Base-by-base conservation (phyloP, 2,329 filamentous ascomycete species). In the Penicillium hesseltinei region DNA sequence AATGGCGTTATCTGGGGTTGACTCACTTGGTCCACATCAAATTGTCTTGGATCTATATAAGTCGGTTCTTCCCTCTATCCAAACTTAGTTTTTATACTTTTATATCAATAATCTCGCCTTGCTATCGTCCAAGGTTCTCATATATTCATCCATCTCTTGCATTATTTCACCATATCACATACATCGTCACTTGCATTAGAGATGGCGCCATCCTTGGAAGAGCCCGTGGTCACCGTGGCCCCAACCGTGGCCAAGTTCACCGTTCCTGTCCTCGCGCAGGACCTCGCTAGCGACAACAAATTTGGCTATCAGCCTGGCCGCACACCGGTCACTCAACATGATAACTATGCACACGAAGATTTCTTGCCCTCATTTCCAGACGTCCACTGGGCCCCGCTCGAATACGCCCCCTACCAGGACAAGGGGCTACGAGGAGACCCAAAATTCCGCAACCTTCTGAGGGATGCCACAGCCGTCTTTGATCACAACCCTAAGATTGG, bases 401-500 rank as follows among this genome's bases (percentile, higher is more conserved):
- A 72, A 31, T 75, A 82, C 39, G 70, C 80, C 0, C 74, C 77
- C 0, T 83, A 84, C 58, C 66, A 76, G 50, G 83, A 85, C 63
- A 83, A 81, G 63, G 83, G 82, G 5, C 70, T 81, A 40, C 73
- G 79, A 25, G 83, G 82, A n/a, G 78, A 83, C 57, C 76, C 80
- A 5, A 73, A 79, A 21, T 85, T 84, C 69, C 78, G 79, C 56
- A 78, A 82, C 61, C 76, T 85, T 4, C 74, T 84, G 21, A 70
- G 74, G 33, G 74, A 74, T 10, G 82, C 82, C 15, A 82, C 81
- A 0, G 80, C 81, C 27, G 75, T 84, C 38, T 82, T 83, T 59
- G 82, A 85, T 66, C 82, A 81, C 67, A 83, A 77, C 40, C 81
- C 81, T 19, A 83, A 82, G 62, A 81, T 83, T 53, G 81, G 81